Percentiles rank a stretch among this genome's conserved stretches.
phyloP scores from a whole-genome alignment of 805 yeast species.

The Candida ficus region DNA sequence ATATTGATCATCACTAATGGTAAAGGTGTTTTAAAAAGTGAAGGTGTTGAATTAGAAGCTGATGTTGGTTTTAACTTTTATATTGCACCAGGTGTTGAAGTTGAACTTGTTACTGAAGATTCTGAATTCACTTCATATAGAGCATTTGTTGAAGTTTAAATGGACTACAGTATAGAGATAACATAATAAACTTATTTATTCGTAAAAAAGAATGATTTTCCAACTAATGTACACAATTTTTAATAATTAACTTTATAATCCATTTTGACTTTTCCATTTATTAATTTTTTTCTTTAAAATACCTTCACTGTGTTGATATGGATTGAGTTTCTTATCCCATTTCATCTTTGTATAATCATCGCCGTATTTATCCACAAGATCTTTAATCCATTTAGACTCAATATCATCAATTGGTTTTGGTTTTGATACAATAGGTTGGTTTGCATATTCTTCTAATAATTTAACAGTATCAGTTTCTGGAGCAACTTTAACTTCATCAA shows the following conservation, averaged over 20 bases:
- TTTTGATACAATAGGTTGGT: slow-evolving; percentile 31
- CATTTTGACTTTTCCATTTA: slow-evolving; percentile 59
- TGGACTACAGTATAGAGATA: not conserved
- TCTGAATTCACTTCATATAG: slow-evolving; percentile 73
- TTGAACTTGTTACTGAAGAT: slow-evolving; percentile 52
- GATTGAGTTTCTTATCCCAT: slow-evolving; percentile 84
- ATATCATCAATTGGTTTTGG: slow-evolving; percentile 61
- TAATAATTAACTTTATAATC: slow-evolving; percentile 5
- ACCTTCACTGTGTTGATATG: slow-evolving; percentile 79
- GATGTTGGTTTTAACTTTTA: slow-evolving; percentile 78
- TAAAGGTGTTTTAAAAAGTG: slow-evolving; percentile 49
- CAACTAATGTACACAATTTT: no score
- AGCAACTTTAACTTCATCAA: slow-evolving; percentile 25
- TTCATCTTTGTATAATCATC: slow-evolving; percentile 87
- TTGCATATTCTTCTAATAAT: slow-evolving; percentile 62
- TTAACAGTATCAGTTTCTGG: slow-evolving; percentile 54
- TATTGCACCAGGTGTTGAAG: slow-evolving; percentile 69
- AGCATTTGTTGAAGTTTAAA: slow-evolving; percentile 79
- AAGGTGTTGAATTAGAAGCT: slow-evolving; percentile 39
- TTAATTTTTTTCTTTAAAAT: slow-evolving; percentile 67
- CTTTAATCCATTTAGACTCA: slow-evolving; percentile 68
- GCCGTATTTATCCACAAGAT: slow-evolving; percentile 71
- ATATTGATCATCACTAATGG: slow-evolving; percentile 83
- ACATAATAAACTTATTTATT: not conserved
- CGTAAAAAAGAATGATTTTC: no score